phyloP scores from a whole-genome alignment of 192 early-diverging fungal genomes.

The Linnemannia elongata region DNA sequence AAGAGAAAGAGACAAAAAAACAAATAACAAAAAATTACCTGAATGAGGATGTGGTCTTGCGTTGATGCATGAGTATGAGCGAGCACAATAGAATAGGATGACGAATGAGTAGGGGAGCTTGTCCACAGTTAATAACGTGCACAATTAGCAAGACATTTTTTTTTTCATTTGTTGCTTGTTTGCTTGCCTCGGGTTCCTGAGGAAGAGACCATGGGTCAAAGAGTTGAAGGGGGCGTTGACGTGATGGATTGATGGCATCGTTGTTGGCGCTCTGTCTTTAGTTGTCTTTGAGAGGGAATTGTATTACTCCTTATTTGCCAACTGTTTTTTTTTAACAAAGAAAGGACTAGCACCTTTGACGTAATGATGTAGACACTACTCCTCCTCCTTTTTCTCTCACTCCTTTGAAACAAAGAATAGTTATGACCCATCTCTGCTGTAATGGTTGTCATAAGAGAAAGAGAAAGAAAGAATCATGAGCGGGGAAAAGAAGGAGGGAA shows the following conservation, averaged over 20 bases:
- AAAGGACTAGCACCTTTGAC: neutral
- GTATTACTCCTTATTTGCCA: neutral
- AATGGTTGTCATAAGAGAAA: neutral
- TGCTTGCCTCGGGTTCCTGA: slow-evolving; percentile 7
- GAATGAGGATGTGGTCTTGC: neutral
- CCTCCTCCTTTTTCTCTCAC: neutral
- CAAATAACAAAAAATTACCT: neutral
- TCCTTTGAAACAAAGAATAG: neutral
- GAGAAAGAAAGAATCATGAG: neutral
- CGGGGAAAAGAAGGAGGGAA: neutral
- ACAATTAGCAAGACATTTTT: neutral
- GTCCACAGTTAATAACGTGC: neutral
- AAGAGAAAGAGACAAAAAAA: neutral
- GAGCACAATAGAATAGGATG: neutral
- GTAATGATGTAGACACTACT: neutral
- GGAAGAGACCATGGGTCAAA: neutral
- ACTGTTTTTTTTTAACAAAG: neutral
- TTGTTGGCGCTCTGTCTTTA: neutral
- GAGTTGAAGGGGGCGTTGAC: neutral
- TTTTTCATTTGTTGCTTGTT: neutral
- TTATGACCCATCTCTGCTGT: neutral
- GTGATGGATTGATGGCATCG: neutral
- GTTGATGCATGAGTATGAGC: neutral
- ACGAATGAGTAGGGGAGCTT: neutral
- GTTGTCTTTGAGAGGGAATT: neutral